Evolutionary conservation across 106 monocot genomes (phyloP).

Genomic region (Xerophyta viscosa): DNA sequence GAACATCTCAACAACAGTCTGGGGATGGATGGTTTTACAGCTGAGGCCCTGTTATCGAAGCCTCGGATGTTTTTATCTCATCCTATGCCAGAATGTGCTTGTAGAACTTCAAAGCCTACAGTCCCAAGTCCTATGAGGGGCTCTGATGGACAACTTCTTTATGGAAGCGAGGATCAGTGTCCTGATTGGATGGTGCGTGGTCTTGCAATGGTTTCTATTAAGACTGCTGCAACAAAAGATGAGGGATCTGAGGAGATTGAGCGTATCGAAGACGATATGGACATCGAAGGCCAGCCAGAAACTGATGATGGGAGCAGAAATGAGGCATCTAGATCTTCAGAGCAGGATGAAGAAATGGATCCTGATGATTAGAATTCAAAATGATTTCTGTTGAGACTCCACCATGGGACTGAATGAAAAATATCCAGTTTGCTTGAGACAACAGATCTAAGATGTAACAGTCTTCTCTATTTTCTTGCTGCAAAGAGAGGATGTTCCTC

Average conservation of each 20-base stretch:
- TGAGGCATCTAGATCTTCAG: constrained; percentile 18
- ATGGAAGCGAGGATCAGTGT: constrained; percentile 45
- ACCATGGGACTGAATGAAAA: neutral
- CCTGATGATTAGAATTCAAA: constrained; percentile 56
- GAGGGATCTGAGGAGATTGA: constrained; percentile 39
- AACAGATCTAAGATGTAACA: too few relatives aligned
- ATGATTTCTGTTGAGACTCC: neutral
- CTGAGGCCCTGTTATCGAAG: constrained; percentile 38
- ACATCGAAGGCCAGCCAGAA: constrained; percentile 25
- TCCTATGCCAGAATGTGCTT: constrained; percentile 83
- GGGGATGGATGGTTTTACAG: constrained; percentile 50
- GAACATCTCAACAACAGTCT: constrained; percentile 60
- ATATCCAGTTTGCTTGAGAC: neutral
- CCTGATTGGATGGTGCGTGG: constrained; percentile 52
- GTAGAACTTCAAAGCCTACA: constrained; percentile 32
- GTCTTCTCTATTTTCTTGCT: too few relatives aligned
- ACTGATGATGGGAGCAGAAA: constrained; percentile 27
- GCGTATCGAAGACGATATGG: constrained; percentile 43
- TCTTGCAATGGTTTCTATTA: constrained; percentile 19
- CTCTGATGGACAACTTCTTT: constrained; percentile 15
- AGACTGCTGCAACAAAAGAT: constrained; percentile 11
- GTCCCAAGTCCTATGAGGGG: constrained; percentile 7
- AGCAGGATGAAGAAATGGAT: constrained; percentile 76
- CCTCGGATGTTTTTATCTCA: constrained; percentile 62
- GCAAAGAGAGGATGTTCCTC: too few relatives aligned